Evolutionary conservation across 108 stramenopile genomes (phyloP), one percentile per base, ranked within the genome.

Genomic region (Cyclotella kingstonii): DNA sequence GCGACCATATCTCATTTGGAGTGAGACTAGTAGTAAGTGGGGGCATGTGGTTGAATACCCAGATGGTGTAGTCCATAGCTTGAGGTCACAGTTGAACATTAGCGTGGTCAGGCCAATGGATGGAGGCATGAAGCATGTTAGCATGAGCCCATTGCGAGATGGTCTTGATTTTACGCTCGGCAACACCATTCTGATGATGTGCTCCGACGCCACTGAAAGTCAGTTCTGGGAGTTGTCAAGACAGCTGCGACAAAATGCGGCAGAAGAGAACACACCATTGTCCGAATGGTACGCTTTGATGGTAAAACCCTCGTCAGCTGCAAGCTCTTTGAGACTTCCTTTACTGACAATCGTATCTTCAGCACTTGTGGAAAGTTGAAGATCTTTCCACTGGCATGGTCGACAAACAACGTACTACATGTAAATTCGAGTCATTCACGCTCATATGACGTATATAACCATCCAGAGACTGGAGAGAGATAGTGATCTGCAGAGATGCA

Each of bases 101-200:
- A 9, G 65, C 60, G 9, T 22, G 33, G 12, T 80, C 70, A 14
- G 77, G 77, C 81, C 81, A 82, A 53, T 66, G 72, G 42, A 78
- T 19, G 17, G 39, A 33, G 0, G 59, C 5, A 35, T 83, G 82
- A 5, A 83, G 36, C 50, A 83, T 38, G 47, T 68, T 72, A 0
- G 82, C 63, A 3, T 78, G 61, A 27, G 78, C 78, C 54, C 47
- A 49, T 1, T 3, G 23, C n/a, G 56, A 62, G n/a, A 80, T 40
- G 2, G 77, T 80, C 2, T 46, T 46, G 40, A 81, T 78, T 19
- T 68, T 18, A 30, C 77, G 68, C 33, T 81, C 79, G 11, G 79
- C n/a, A 14, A 76, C 50, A 0, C 52, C 79, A 57, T 84, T 84
- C 29, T 84, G 79, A 68, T 84, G 83, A 50, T 84, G 78, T 2